Conservation (phyloP, 179 eudicot genomes). For the Pouteria campechiana region DNA sequence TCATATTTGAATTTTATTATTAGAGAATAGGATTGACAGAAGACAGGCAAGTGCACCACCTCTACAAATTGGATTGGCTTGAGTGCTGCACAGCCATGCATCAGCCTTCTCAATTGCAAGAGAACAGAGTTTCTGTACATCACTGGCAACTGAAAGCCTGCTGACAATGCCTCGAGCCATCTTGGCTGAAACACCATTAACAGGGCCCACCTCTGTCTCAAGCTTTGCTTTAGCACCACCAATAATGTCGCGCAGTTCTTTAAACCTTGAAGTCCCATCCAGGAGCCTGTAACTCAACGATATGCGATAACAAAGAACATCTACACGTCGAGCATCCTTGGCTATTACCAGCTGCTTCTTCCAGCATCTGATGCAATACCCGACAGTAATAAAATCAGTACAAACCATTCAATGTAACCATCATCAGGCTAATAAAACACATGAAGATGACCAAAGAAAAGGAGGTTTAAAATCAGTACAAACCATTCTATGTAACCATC, state of each 20-base stretch:
- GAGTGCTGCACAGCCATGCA: constrained; percentile 34
- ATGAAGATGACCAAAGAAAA: too few relatives aligned
- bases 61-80: constrained; percentile 9
- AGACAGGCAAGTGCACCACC: constrained; percentile 23
- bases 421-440: too few relatives aligned
- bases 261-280: constrained; percentile 55
- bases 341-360: constrained; percentile 74
- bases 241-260: constrained; percentile 55
- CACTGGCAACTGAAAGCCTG: constrained; percentile 59
- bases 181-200: constrained; percentile 53
- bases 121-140: constrained; percentile 69
- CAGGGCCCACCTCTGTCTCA: constrained; percentile 74
- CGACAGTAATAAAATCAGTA: too few relatives aligned
- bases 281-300: constrained; percentile 71
- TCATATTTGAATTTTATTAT: too few relatives aligned
- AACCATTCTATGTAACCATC: too few relatives aligned
- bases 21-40: constrained; percentile 1
- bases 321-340: constrained; percentile 74
- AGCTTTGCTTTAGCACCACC: constrained; percentile 49
- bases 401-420: not conserved
- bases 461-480: too few relatives aligned
- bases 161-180: constrained; percentile 68
- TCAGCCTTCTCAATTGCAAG: constrained; percentile 66
- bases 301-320: constrained; percentile 65
- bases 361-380: constrained; percentile 53